Conservation (phyloP, 352 stramenopile species). For the Hyphochytrium catenoides region DNA sequence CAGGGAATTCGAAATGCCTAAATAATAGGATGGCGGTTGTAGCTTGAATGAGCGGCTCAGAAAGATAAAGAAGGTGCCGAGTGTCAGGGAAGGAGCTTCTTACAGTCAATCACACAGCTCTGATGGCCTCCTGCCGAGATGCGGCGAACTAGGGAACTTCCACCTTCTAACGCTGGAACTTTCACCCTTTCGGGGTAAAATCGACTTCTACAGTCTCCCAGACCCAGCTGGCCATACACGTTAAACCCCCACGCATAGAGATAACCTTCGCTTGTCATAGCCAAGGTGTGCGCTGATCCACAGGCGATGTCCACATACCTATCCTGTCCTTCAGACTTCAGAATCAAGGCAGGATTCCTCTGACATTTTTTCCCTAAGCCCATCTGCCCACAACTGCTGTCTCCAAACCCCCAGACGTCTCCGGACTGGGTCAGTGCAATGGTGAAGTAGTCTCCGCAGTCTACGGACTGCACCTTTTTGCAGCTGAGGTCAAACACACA, state of each 20-base stretch:
- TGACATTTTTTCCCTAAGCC: conserved; percentile 7
- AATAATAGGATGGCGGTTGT: too few species aligned
- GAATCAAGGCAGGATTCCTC: conserved; percentile 9
- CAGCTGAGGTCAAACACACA: too few species aligned
- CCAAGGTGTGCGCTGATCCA: conserved; percentile 35
- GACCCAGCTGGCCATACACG: conserved; percentile 37
- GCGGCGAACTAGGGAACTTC: too few species aligned
- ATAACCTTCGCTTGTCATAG: conserved; percentile 20
- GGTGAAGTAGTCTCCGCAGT: conserved; percentile 51
- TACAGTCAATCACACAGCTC: too few species aligned
- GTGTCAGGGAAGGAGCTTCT: too few species aligned
- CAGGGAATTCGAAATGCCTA: too few species aligned
- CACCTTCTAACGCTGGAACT: too few species aligned
- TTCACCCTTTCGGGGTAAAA: conserved; percentile 9
- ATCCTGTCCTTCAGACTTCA: conserved; percentile 11
- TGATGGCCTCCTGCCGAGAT: too few species aligned
- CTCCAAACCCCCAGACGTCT: conserved; percentile 43
- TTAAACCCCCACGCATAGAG: conserved; percentile 55
- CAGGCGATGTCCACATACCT: conserved; percentile 27
- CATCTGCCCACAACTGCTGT: conserved; percentile 15
- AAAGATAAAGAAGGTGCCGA: too few species aligned
- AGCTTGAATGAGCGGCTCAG: too few species aligned
- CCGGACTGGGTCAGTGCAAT: conserved; percentile 29
- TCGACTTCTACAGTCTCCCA: conserved; percentile 13
- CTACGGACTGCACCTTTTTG: conserved; percentile 20